Conservation (phyloP, 139 green algal species). For the Tetraselmis striata region DNA sequence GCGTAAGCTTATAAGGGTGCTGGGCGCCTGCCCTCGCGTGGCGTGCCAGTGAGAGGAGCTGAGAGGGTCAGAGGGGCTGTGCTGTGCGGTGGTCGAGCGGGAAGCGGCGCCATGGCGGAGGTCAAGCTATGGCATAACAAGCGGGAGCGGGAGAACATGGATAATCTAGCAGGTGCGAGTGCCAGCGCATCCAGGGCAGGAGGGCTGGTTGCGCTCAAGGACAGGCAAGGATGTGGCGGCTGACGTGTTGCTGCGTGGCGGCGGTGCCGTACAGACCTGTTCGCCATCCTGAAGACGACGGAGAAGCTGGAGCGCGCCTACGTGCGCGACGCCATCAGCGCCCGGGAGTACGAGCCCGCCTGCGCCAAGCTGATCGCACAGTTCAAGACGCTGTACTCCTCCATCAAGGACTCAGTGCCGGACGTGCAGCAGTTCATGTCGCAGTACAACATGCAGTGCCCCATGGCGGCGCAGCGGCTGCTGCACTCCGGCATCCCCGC, state of each 20-base stretch:
- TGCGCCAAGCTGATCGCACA: constrained; percentile 86
- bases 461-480: constrained; percentile 72
- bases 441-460: constrained; percentile 93
- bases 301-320: constrained; percentile 89
- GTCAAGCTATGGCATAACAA: constrained; percentile 61
- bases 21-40: too few species aligned
- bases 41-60: too few species aligned
- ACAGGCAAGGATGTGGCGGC: neutral
- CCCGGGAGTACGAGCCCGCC: constrained; percentile 73
- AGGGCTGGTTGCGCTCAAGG: too few species aligned
- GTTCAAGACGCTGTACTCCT: constrained; percentile 80
- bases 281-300: constrained; percentile 85
- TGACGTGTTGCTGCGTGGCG: neutral
- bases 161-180: constrained; percentile 61
- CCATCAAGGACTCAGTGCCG: constrained; percentile 56
- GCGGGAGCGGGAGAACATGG: constrained; percentile 69
- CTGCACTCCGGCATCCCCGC: constrained; percentile 75
- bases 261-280: constrained; percentile 65
- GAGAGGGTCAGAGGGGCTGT: too few species aligned
- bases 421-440: constrained; percentile 83
- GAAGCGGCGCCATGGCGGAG: constrained; percentile 9
- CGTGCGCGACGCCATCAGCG: constrained; percentile 64
- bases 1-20: too few species aligned
- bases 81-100: too few species aligned
- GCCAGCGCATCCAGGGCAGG: too few species aligned